These are phyloP conservation scores for Fusarium albosuccineum DNA, from an alignment of 2,329 filamentous ascomycete species.

Conservation along the genomic window DNA sequence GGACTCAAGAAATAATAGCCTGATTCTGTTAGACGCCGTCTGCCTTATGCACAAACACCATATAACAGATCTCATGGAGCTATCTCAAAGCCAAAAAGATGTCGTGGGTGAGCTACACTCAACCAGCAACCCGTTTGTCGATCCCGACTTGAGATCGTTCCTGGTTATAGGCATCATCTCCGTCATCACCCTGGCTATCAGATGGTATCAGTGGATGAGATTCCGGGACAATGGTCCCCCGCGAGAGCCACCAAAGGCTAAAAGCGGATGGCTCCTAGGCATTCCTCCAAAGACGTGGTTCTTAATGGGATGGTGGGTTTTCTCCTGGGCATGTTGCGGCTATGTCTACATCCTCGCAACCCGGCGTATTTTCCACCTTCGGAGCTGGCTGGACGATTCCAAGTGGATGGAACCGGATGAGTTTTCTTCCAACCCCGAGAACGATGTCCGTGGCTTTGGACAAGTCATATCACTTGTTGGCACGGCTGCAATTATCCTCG, in stretches of 20 bases:
- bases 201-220: neutral
- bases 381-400: neutral
- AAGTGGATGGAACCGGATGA: conserved; percentile 3
- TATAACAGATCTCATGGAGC: neutral
- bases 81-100: neutral
- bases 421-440: conserved; percentile 4
- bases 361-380: neutral
- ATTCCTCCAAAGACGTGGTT: neutral
- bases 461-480: conserved; percentile 2
- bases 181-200: neutral
- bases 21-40: neutral
- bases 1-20: neutral
- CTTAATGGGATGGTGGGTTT: neutral
- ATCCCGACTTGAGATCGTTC: neutral
- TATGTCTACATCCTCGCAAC: neutral
- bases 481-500: conserved; percentile 7
- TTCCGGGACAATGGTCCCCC: neutral
- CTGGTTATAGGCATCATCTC: conserved; percentile 1
- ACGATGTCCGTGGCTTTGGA: neutral
- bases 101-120: neutral
- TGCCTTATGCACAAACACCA: conserved; percentile 3
- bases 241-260: neutral
- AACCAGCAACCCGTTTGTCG: neutral
- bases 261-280: neutral
- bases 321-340: neutral